Evolutionary conservation across 805 yeast species (phyloP).

Genomic region (Monosporozyma aquatica): DNA sequence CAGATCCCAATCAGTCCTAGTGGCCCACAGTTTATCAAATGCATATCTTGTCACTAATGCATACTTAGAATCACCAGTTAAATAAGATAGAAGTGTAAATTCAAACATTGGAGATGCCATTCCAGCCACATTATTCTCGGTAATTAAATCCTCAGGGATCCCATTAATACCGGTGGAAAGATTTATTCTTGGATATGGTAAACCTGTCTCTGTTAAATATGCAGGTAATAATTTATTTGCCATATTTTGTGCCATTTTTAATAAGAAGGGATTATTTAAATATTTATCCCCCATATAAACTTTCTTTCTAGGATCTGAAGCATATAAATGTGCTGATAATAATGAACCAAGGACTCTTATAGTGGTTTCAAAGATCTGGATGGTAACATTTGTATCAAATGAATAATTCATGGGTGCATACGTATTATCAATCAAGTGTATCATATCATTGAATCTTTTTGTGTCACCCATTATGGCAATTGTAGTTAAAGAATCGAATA

Average conservation of each 20-base stretch:
- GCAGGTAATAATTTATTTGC: conserved; percentile 67
- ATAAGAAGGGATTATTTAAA: conserved; percentile 50
- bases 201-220: conserved; percentile 50
- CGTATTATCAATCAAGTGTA: conserved; percentile 33
- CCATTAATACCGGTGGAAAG: conserved; percentile 34
- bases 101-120: conserved; percentile 79
- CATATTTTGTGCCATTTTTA: conserved; percentile 62
- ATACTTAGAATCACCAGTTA: conserved; percentile 68
- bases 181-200: conserved; percentile 79
- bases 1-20: conserved; percentile 51
- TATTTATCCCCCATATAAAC: conserved; percentile 39
- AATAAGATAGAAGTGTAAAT: conserved; percentile 60
- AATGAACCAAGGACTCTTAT: conserved; percentile 80
- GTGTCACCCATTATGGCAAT: conserved; percentile 63
- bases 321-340: conserved; percentile 67
- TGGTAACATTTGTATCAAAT: conserved; percentile 57
- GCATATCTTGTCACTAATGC: conserved; percentile 54
- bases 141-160: conserved; percentile 36
- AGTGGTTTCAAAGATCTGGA: conserved; percentile 83
- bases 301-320: conserved; percentile 37
- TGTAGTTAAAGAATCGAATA: conserved; percentile 74
- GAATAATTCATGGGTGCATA: conserved; percentile 18
- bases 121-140: conserved; percentile 81
- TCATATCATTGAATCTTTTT: conserved; percentile 41
- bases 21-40: conserved; percentile 61